Evolutionary conservation across 2,329 filamentous ascomycete genomes (phyloP), one percentile per base, ranked within the genome.

Genomic region (Hymenoscyphus linearis): DNA sequence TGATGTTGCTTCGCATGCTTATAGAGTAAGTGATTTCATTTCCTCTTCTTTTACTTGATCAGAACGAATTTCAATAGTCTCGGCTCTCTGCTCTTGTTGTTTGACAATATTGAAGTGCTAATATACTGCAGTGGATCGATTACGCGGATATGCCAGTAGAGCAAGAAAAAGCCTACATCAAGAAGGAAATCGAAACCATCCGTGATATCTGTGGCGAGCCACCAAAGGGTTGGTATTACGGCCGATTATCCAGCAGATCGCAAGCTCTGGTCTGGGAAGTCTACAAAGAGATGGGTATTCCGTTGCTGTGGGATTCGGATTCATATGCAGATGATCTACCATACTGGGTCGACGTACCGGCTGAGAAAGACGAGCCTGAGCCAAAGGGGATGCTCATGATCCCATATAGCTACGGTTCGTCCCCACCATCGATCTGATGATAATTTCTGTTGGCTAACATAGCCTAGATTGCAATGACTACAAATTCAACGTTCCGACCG

Each of bases 241-340:
- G 73, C 2, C 63, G 74, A 5, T 65, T 72, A 2, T 73, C 72
- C 1, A 72, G 70, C 18, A 77, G 80, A 50, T 78, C 76, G 9
- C 72, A 76, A 10, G 76, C 76, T 10, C 69, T 82, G 25, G 74
- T 83, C 0, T 77, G 76, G 54, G 75, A 78, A 64, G 76, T 80
- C 2, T 82, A 79, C 69, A 76, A 80, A 62, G 81, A 83, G 69
- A 78, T 83, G 74, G 78, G 79, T 3, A 76, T 79, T 57, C 75
- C 76, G 60, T 74, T 84, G 0, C 68, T 82, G 0, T 84, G 79
- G 75, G 75, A 76, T 25, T 74, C 73, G 16, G 81, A 84, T 63
- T 76, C 75, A 0, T 84, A 83, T 62, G 79, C 80, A 14, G 82
- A 84, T 61, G 81, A 84, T 61, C 72, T 83, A 5, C 81, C 81